These are phyloP conservation scores for Phytophthora pisi DNA, from an alignment of 352 stramenopile species.

Conservation along the genomic window DNA sequence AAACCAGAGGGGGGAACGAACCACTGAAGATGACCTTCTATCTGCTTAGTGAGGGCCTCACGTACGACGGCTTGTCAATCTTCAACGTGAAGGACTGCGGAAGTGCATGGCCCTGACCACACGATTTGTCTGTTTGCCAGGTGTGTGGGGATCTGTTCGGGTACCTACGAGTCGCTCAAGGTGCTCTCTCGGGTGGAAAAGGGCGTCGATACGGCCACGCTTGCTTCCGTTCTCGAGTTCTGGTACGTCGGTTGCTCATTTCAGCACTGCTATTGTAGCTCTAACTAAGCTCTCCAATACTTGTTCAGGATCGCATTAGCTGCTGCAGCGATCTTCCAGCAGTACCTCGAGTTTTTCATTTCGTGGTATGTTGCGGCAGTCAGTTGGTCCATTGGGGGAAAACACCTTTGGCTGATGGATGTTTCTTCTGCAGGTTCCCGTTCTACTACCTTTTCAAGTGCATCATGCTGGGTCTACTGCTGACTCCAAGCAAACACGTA, in stretches of 20 bases:
- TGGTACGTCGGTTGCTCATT: conserved; percentile 37
- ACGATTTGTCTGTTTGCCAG: conserved; percentile 28
- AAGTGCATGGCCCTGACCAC: not conserved
- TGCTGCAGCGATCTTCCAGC: conserved; percentile 57
- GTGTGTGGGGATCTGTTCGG: conserved; percentile 61
- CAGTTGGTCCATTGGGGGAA: not conserved
- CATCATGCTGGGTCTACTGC: conserved; percentile 53
- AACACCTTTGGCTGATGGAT: not conserved
- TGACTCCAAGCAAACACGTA: conserved; percentile 69
- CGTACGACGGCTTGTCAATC: conserved; percentile 35
- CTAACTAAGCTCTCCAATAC: not conserved
- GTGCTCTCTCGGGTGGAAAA: conserved; percentile 64
- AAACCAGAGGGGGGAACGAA: not conserved
- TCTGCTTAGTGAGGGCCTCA: conserved; percentile 71
- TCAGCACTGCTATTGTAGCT: not conserved
- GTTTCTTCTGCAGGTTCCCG: conserved; percentile 44
- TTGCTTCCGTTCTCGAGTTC: conserved; percentile 65
- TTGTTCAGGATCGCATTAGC: conserved; percentile 60
- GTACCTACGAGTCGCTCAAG: conserved; percentile 76
- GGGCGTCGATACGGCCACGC: conserved; percentile 51
- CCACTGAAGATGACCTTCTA: conserved; percentile 64
- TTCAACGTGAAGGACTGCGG: not conserved
- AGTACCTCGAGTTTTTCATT: conserved; percentile 74
- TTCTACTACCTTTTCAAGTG: conserved; percentile 86
- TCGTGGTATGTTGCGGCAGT: conserved; percentile 46